phyloP scores from a whole-genome alignment of 2,329 filamentous ascomycete genomes.

The Penicillium rolfsii region DNA sequence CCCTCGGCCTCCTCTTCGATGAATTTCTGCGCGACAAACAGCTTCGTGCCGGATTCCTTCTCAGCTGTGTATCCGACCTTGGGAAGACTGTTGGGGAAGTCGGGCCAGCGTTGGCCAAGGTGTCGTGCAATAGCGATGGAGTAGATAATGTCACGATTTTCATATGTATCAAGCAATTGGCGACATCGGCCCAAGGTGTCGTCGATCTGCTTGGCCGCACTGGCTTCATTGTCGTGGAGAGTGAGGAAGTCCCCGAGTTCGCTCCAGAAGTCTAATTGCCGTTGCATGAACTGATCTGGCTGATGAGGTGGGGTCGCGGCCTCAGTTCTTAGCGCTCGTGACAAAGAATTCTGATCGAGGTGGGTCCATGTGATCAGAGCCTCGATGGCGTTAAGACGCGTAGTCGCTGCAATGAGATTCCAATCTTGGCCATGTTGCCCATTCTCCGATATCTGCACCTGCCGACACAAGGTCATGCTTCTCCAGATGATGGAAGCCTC shows the following conservation, averaged over 20 bases:
- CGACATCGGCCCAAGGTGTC: conserved; percentile 68
- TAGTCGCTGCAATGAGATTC: conserved; percentile 65
- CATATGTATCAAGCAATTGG: conserved; percentile 73
- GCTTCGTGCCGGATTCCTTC: conserved; percentile 66
- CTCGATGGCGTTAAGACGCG: conserved; percentile 75
- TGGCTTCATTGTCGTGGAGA: conserved; percentile 62
- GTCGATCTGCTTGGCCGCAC: conserved; percentile 62
- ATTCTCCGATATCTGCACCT: conserved; percentile 42
- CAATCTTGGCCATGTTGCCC: conserved; percentile 53
- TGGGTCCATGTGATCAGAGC: conserved; percentile 73
- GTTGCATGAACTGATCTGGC: conserved; percentile 58
- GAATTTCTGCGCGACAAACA: conserved; percentile 71
- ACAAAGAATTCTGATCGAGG: conserved; percentile 56
- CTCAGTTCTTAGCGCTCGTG: conserved; percentile 46
- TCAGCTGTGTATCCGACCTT: conserved; percentile 65
- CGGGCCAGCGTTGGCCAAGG: conserved; percentile 66
- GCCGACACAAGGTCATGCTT: conserved; percentile 58
- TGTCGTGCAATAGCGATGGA: conserved; percentile 81
- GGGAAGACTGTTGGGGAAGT: conserved; percentile 60
- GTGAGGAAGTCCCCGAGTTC: conserved; percentile 73
- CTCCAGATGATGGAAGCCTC: conserved; percentile 65
- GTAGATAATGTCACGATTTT: conserved; percentile 89
- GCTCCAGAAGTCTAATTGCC: conserved; percentile 82
- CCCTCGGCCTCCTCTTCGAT: conserved; percentile 66
- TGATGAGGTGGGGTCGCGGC: conserved; percentile 41